A percentile compares a stretch with the other conserved stretches of the same genome.
Evolutionary conservation across 148 eudicot species (phyloP).

Genomic region (Rhododendron mucronatum): DNA sequence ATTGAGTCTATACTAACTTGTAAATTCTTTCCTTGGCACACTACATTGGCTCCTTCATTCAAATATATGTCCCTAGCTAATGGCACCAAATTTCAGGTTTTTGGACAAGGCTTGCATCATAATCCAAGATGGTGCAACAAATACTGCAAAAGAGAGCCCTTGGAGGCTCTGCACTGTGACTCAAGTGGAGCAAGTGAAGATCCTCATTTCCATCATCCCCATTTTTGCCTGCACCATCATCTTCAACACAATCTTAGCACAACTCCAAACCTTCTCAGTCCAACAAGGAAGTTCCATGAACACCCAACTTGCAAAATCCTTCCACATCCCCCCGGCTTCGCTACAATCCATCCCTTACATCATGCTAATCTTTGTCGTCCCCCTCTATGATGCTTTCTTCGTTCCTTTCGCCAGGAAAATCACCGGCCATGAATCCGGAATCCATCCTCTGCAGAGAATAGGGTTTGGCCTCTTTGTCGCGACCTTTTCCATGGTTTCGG

Average conservation of each 20-base stretch:
- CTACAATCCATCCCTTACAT: slow-evolving; percentile 93
- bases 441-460: slow-evolving; percentile 69
- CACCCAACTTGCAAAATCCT: slow-evolving; percentile 43
- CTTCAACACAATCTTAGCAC: slow-evolving; percentile 89
- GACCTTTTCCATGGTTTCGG: slow-evolving; percentile 75
- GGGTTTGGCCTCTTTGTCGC: slow-evolving; percentile 70
- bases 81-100: slow-evolving; percentile 40
- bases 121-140: slow-evolving; percentile 17
- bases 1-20: neutral
- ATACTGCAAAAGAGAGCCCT: slow-evolving; percentile 27
- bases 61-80: neutral
- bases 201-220: slow-evolving; percentile 65
- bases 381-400: slow-evolving; percentile 64
- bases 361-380: slow-evolving; percentile 73
- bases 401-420: slow-evolving; percentile 62
- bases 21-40: neutral
- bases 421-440: slow-evolving; percentile 65
- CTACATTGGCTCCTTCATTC: neutral
- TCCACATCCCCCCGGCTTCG: slow-evolving; percentile 85
- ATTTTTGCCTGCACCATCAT: slow-evolving; percentile 84
- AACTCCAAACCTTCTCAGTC: slow-evolving; percentile 93
- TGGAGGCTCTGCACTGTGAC: slow-evolving; percentile 70
- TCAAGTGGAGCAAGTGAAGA: slow-evolving; percentile 90
- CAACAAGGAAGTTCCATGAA: slow-evolving; percentile 90
- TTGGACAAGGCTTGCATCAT: slow-evolving; percentile 85